Base-by-base conservation (phyloP, 2,329 filamentous ascomycete species). In the Gnomoniopsis smithogilvyi region DNA sequence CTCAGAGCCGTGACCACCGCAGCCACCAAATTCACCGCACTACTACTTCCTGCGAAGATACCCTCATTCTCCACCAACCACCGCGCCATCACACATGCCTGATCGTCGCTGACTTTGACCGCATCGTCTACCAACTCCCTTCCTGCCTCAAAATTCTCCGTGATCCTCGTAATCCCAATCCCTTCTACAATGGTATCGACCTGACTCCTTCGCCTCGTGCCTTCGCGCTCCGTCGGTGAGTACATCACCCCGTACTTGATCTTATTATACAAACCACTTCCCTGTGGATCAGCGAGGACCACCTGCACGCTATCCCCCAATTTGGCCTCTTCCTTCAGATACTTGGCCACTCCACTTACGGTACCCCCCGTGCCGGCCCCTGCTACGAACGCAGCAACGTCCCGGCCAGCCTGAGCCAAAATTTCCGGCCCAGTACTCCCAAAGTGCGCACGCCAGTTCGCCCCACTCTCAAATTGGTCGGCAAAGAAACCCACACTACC, bases 101-200 rank as follows among this genome's bases (percentile, higher is more conserved):
- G 93, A 52, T 86, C 84, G 73, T 99, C 96, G 2, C 86, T 91
- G 15, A 99, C 92, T 60, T 88, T 85, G 41, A 98, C 86, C 2
- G 95, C 94, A 74, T 97, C 92, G 71, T 97, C 92, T 55, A 99
- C 85, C 57, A 97, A 75, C 68, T 94, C 88, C 64, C 91, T 81
- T 0, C 94, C 95, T 30, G 87, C 88, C 70, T 96, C 91, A 64
- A 99, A 95, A 72, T 98, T 99, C 55, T 86, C 84, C 1, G 95
- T 99, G n/a, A 96, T 81, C 2, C 95, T 87, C 71, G 96, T 99
- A 73, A 98, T 90, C 1, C 95, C 95, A 64, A 99, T 91, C 1
- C 95, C 95, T 75, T 99, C 96, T 30, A 99, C 92, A 64, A 99
- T 91, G 4, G 89, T 93, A 76, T 99, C 96, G 54, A 99, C 92